Base-by-base conservation (phyloP, 177 flowering plant species). In the Vitis hybrid region DNA sequence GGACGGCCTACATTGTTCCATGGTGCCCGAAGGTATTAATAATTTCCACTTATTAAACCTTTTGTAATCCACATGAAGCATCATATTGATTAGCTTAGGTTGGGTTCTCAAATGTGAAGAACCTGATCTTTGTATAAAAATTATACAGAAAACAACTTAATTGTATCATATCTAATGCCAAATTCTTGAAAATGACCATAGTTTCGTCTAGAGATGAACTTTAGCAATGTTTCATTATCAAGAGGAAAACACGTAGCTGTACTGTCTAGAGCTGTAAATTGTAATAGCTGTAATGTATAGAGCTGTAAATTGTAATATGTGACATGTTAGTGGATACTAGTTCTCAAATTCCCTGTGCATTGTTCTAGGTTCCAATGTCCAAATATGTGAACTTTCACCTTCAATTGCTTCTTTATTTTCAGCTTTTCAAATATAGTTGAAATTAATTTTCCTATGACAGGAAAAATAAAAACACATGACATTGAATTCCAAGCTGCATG, bases 1-100 rank as follows among this genome's bases (percentile, higher is more conserved):
- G 96, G 91, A 56, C 89, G 82, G 77, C 88, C 97, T 55, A 86
- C 94, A 0, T 52, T 90, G 61, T 87, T 87, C 77, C 79, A 80
- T 60, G 97, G 98, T 24, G 88, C 84, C 14, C 87, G 78, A 69
- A 88, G 97, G 97, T 93, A 83, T 24, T 21, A 64, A 12, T 48
- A 7, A 24, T 13, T 4, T 56, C 11, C 13, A 35, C 52, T 27
- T 66, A 55, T 54, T 10, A 40, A 54, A 4, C 57, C 13, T 52
- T 27, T 35, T 40, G 19, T 14, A 3, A 14, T 14, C 52, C 16
- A 59, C 55, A 27, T 15, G 14, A 11, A 35, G 15, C 13, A 19
- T 66, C 27, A 66, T 18, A 18, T 55, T 66, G 60, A 51, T 27
- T 27, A 27, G 30, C 30, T 27, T 27, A 27, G 30, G 30, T 27